Evolutionary conservation across 2,329 filamentous ascomycete genomes (phyloP).

Genomic region (Pyricularia sp.): DNA sequence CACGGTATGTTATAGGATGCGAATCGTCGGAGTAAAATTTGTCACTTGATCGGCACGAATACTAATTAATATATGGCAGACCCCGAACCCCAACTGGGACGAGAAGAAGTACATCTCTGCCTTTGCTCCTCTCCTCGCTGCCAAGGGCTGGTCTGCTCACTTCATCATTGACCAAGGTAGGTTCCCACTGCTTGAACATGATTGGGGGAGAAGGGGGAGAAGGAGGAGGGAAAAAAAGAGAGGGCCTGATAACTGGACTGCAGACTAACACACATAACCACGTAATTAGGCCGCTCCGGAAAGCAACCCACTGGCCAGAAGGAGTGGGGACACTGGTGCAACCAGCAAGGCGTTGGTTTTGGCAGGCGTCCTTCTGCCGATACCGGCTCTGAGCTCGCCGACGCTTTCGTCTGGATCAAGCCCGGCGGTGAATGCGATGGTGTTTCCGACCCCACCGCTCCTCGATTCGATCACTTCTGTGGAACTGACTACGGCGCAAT

Average conservation of each 20-base stretch:
- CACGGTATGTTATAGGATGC: constrained; percentile 18
- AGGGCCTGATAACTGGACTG: no score
- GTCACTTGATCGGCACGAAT: background rate
- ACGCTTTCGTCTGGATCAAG: constrained; percentile 61
- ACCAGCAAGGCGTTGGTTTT: constrained; percentile 49
- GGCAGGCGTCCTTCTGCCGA: constrained; percentile 49
- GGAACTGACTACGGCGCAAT: constrained; percentile 36
- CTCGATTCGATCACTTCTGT: constrained; percentile 40
- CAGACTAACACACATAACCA: background rate
- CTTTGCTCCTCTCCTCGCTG: constrained; percentile 48
- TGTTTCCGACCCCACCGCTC: constrained; percentile 25
- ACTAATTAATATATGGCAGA: background rate
- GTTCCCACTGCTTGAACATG: no score
- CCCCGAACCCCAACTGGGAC: constrained; percentile 33
- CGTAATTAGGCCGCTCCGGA: constrained; percentile 27
- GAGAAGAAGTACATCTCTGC: constrained; percentile 45
- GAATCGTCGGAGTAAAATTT: background rate
- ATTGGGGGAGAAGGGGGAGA: no score
- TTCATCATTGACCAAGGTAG: constrained; percentile 34
- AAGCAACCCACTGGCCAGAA: constrained; percentile 48
- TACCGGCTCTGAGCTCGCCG: constrained; percentile 44
- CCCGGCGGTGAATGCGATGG: constrained; percentile 46
- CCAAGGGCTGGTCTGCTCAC: constrained; percentile 29
- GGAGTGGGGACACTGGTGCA: constrained; percentile 58
- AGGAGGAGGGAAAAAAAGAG: no score